phyloP scores from a whole-genome alignment of 208 protist species.

The Entamoeba invadens region DNA sequence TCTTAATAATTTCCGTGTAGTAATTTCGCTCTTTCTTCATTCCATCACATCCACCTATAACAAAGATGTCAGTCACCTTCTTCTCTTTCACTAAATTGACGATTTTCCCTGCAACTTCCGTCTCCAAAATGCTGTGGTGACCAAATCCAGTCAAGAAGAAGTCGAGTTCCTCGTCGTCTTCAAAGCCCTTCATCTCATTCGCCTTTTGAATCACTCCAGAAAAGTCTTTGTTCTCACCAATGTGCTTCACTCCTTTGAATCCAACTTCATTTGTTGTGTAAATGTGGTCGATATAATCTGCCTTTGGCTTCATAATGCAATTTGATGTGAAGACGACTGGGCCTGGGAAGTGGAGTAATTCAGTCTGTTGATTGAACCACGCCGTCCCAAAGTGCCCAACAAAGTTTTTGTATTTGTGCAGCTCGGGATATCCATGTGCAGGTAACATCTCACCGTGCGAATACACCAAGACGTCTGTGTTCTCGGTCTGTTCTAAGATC shows the following conservation, averaged over 20 bases:
- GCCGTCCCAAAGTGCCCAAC: conserved; percentile 47
- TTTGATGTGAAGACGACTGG: conserved; percentile 69
- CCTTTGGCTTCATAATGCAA: conserved; percentile 49
- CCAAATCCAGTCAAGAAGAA: conserved; percentile 20
- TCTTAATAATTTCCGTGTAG: conserved; percentile 44
- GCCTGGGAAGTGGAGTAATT: conserved; percentile 56
- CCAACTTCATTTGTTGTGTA: conserved; percentile 47
- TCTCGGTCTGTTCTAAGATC: conserved; percentile 40
- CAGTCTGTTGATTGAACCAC: conserved; percentile 55
- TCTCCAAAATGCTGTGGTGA: conserved; percentile 26
- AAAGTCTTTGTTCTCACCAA: conserved; percentile 35
- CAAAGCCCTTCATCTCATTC: conserved; percentile 30
- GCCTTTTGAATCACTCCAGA: conserved; percentile 39
- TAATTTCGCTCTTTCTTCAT: conserved; percentile 47
- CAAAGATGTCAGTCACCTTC: conserved; percentile 44
- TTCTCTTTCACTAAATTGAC: conserved; percentile 54
- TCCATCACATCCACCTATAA: conserved; percentile 67
- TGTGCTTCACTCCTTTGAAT: conserved; percentile 25
- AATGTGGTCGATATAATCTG: conserved; percentile 49
- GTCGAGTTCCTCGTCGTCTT: not conserved
- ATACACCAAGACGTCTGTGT: conserved; percentile 53
- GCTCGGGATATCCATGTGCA: conserved; percentile 53
- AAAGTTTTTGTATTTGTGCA: conserved; percentile 47
- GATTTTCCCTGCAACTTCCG: conserved; percentile 23
- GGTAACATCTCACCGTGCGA: conserved; percentile 70